Base-by-base conservation (phyloP, 495 filamentous ascomycete genomes). In the Xylaria telfairii region DNA sequence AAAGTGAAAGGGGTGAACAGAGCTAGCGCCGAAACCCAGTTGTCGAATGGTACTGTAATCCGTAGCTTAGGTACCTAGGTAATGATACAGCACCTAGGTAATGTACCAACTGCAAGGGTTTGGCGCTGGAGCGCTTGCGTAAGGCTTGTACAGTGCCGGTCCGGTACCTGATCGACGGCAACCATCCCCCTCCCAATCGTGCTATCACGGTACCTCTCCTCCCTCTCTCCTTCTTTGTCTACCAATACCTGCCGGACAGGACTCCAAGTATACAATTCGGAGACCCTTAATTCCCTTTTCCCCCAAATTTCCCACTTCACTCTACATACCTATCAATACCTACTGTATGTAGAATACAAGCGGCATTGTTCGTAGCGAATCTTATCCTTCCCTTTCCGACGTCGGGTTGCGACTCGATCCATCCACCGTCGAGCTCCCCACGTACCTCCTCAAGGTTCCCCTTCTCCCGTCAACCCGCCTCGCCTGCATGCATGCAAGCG, bases 171-270 rank as follows among this genome's bases (percentile, higher is more conserved):
- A 57, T 57, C 54, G n/a, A 12, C 56, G 37, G 32, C 28, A 17
- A n/a, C 21, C 62, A 42, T 32, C 24, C 62, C 34, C 15, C 6
- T n/a, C 41, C 4, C n/a, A 41, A 46, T 30, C 62, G 30, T 57
- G 6, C 15, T n/a, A n/a, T n/a, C n/a, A n/a, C 15, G 30, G 28
- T 26, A 24, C 24, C 21, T 53, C 49, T 21, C 24, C 26, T 54
- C 17, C 24, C 51, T 26, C 3, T 70, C 68, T 68, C 57, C 32
- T 60, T 68, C 37, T 54, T 70, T 63, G 26, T 54, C 10, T 7
- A 30, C n/a, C 46, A 0, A n/a, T n/a, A n/a, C n/a, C n/a, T n/a
- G n/a, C n/a, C n/a, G n/a, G n/a, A 8, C 10, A 26, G 49, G 9
- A 4, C 51, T 10, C 5, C 5, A 30, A 54, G 3, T 37, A 37